phyloP scores from a whole-genome alignment of 2,329 filamentous ascomycete genomes.

The Endocalyx cinctus region DNA sequence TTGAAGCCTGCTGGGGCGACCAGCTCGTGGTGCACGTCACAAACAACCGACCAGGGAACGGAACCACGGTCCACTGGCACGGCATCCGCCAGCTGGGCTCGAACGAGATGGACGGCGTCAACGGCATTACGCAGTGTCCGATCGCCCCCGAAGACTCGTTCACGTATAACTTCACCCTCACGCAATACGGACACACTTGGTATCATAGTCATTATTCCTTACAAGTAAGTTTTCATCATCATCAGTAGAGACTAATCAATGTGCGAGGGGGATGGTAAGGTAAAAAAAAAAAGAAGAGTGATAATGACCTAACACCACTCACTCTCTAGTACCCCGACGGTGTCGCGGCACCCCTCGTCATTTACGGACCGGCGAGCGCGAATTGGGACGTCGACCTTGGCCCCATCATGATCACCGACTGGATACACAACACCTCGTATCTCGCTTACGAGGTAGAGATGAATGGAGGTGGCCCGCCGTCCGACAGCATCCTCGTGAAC shows the following conservation, averaged over 20 bases:
- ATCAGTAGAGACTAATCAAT: too few species aligned
- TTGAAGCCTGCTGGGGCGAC: constrained; percentile 1
- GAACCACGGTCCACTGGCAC: constrained; percentile 1
- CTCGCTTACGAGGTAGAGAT: constrained; percentile 15
- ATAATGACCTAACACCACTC: too few species aligned
- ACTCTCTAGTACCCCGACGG: constrained; percentile 37
- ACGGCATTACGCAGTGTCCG: constrained; percentile 45
- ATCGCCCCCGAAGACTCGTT: constrained; percentile 41
- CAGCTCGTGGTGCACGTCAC: neutral
- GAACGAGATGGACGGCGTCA: constrained; percentile 24
- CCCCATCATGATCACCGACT: constrained; percentile 42
- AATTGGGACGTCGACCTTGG: constrained; percentile 47
- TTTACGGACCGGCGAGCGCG: constrained; percentile 38
- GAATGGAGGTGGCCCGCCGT: neutral
- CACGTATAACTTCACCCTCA: constrained; percentile 29
- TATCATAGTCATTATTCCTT: constrained; percentile 3
- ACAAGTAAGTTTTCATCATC: too few species aligned
- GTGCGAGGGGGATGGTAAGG: too few species aligned
- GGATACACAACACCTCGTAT: constrained; percentile 32
- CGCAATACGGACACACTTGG: constrained; percentile 30
- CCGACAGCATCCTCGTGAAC: constrained; percentile 31
- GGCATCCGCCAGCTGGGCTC: neutral
- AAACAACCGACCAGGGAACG: neutral
- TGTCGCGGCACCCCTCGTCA: constrained; percentile 42
- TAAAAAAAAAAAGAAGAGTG: too few species aligned